Evolutionary conservation across 768 basidiomycete species (phyloP), one percentile per base, ranked within the genome.

Genomic region (Cyclocybe aegerita): DNA sequence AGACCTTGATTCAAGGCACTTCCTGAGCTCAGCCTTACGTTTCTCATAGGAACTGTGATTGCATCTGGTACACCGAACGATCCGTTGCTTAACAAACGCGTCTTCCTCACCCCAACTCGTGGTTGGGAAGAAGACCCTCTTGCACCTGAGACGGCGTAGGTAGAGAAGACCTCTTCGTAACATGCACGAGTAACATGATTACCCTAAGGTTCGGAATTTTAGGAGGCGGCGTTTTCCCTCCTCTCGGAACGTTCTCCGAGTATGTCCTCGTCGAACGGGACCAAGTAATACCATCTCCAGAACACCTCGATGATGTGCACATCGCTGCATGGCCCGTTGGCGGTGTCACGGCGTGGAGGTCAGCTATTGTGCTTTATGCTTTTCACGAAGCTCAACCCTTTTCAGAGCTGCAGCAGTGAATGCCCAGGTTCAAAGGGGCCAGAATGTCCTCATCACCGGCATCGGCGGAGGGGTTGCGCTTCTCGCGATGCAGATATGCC

Each of bases 301-400:
- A 75, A 4, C 85, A 93, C 64, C 76, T 91, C 48, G 75, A 77
- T 55, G 82, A 88, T 62, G 70, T 82, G 37, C 79, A 91, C 46
- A 75, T 79, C 12, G 84, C 90, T 0, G 88, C 89, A 4, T 89
- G 88, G 82, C 90, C 92, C 0, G 59, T 90, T 2, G 90, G 75
- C 0, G 89, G 83, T 2, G 64, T 93, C 14, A 94, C 92, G 11
- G 88, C 92, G 2, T 94, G 89, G 86, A 82, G 91, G 91, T 91
- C 9, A 38, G 72, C 64, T 49, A 31, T 34, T 53, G 4, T 12
- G 29, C 10, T 39, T 9, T 30, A 33, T 32, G 48, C 17, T 10
- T 12, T 23, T 49, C 32, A 42, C 42, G 44, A 23, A 23, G 23
- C 23, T 9, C 32, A 33, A 6, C 14, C 12, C 15, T 15, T 16